phyloP scores from a whole-genome alignment of 83 land plant species.

The Diphasiastrum complanatum region DNA sequence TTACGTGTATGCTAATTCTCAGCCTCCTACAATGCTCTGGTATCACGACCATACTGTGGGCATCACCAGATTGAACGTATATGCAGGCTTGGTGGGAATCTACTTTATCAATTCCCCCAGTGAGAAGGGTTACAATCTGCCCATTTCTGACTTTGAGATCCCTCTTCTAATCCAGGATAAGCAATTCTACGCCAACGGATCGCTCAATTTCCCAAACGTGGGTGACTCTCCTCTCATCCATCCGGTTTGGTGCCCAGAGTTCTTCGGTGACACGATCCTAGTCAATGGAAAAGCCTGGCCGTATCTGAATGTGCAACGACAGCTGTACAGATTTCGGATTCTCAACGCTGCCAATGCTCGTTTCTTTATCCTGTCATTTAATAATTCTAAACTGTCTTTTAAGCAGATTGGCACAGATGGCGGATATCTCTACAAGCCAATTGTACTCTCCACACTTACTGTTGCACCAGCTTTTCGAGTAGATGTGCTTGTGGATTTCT shows the following conservation, averaged over 20 bases:
- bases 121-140: constrained; percentile 6
- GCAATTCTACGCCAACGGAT: constrained; percentile 18
- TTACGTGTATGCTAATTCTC: constrained; percentile 29
- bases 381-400: background rate
- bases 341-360: constrained; percentile 31
- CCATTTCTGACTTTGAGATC: constrained; percentile 1
- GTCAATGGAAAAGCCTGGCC: constrained; percentile 35
- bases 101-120: constrained; percentile 22
- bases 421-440: constrained; percentile 11
- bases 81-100: constrained; percentile 24
- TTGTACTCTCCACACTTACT: background rate
- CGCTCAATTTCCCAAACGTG: constrained; percentile 18
- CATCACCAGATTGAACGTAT: constrained; percentile 31
- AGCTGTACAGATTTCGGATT: constrained; percentile 18
- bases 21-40: constrained; percentile 25
- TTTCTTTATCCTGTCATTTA: constrained; percentile 12
- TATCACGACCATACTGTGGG: constrained; percentile 40
- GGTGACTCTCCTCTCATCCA: constrained; percentile 14
- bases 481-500: constrained; percentile 29
- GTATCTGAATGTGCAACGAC: constrained; percentile 13
- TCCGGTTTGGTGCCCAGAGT: constrained; percentile 28
- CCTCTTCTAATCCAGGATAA: constrained; percentile 22
- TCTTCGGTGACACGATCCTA: constrained; percentile 22
- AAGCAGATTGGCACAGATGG: constrained; percentile 21
- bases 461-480: constrained; percentile 21